Evolutionary conservation across 2,329 filamentous ascomycete species (phyloP).

Genomic region (Tolypocladium sp.): DNA sequence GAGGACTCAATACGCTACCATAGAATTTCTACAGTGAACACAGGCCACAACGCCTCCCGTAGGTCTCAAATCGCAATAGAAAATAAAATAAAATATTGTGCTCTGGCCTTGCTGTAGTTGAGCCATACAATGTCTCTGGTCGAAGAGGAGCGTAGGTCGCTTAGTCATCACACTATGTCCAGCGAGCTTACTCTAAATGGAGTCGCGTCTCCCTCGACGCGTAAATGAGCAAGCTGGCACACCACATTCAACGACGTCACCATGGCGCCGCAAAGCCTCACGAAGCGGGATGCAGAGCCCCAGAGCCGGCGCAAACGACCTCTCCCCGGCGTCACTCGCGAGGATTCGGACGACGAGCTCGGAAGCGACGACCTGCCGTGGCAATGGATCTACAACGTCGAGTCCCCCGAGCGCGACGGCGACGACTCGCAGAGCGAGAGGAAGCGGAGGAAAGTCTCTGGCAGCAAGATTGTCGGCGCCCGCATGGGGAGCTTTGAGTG

Average conservation of each 20-base stretch:
- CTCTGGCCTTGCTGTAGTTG: not conserved
- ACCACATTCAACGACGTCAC: constrained; percentile 5
- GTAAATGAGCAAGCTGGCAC: constrained; percentile 9
- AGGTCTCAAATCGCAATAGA: not conserved
- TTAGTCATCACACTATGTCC: not conserved
- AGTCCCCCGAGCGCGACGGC: constrained; percentile 15
- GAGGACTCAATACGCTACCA: too few relatives aligned
- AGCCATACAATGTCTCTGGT: too few relatives aligned
- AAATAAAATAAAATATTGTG: not conserved
- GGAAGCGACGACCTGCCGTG: constrained; percentile 63
- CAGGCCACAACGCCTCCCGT: not conserved
- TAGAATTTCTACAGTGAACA: too few relatives aligned
- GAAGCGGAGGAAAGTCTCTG: constrained; percentile 24
- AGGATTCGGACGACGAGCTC: constrained; percentile 85
- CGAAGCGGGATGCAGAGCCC: constrained; percentile 9
- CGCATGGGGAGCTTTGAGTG: constrained; percentile 76
- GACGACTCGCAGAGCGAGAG: constrained; percentile 19
- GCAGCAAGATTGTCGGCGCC: constrained; percentile 63
- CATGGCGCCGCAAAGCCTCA: constrained; percentile 15
- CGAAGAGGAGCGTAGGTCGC: not conserved
- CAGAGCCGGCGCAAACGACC: constrained; percentile 8
- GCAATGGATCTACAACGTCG: constrained; percentile 64
- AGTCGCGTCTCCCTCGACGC: constrained; percentile 21
- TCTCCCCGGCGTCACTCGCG: constrained; percentile 51
- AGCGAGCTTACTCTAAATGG: not conserved